Evolutionary conservation across 2,329 filamentous ascomycete genomes (phyloP), one percentile per base, ranked within the genome.

Genomic region (Talaromyces sp.): DNA sequence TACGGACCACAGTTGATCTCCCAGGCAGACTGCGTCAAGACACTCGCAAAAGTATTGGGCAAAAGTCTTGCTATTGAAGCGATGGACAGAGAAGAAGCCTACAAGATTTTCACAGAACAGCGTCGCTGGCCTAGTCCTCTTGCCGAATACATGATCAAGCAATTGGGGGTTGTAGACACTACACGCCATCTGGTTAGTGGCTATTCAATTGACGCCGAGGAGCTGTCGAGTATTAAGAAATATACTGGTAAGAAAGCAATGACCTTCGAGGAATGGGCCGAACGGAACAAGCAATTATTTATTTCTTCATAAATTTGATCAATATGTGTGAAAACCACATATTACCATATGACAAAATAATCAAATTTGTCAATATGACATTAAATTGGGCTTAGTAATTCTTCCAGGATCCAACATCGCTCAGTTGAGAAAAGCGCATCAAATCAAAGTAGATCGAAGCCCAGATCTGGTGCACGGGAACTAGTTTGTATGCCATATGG

Each of bases 1-100:
- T 74, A 73, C 59, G 81, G 80, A 1, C 77, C 79, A 0, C 61
- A 80, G 52, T 43, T 77, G 11, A 41, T 78, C 22, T 71, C 76
- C 0, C 67, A 71, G 19, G 54, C 68, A 8, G 74, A 81, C 3
- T 69, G 66, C 13, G 63, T 76, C 31, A 68, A 64, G 1, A 70
- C 68, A 0, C 71, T 81, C 45, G 73, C 70, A 5, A 70, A 72
- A 22, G 69, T 70, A 10, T 49, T 79, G 5, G 77, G 74, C 4
- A 75, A 75, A 37, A 49, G 11, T 49, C 45, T 22, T 27, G 8
- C 22, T 9, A 15, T 49, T 49, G 19, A 49, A 49, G 13, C 45
- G 13, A 25, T 49, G 19, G 45, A 17, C 5, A 27, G 13, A 49
- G 22, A 49, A 22, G 22, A 27, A 17, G 47, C 47, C 17, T 49